Percentiles rank a stretch among this genome's conserved stretches.
Conservation (phyloP, 2,329 filamentous ascomycete genomes). For the Chaetomium olivaceum region DNA sequence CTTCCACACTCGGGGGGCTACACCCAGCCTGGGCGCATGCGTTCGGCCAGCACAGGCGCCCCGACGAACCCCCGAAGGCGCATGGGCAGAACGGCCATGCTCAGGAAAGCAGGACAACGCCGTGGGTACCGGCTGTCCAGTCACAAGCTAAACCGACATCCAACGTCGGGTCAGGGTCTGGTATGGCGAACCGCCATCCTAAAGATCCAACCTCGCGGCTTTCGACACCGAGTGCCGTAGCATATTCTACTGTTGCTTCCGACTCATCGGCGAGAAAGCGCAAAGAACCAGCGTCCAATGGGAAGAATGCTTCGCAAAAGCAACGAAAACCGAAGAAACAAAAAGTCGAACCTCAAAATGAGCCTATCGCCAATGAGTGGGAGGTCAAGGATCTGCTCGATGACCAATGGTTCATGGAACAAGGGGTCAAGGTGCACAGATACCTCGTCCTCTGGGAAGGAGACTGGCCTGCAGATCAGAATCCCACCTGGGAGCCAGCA, state of each 20-base stretch:
- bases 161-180: not conserved
- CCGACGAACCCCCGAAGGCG: not conserved
- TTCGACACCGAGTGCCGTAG: not conserved
- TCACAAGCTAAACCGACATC: not conserved
- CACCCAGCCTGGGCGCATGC: slow-evolving; percentile 22
- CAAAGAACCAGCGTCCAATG: slow-evolving; percentile 4
- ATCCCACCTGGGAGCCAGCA: slow-evolving; percentile 60
- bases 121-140: not conserved
- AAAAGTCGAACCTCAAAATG: slow-evolving; percentile 18
- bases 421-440: slow-evolving; percentile 43
- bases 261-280: slow-evolving; percentile 11
- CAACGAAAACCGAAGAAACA: slow-evolving; percentile 18
- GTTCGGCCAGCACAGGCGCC: slow-evolving; percentile 5
- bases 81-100: not conserved
- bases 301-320: not conserved
- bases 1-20: not conserved
- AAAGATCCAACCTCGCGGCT: not conserved
- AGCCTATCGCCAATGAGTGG: slow-evolving; percentile 32
- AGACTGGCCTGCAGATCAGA: slow-evolving; percentile 56
- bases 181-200: not conserved
- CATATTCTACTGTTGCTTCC: not conserved
- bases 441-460: slow-evolving; percentile 60
- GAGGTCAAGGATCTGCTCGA: slow-evolving; percentile 33
- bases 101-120: not conserved
- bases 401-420: slow-evolving; percentile 42